phyloP scores from a whole-genome alignment of 768 basidiomycete genomes.

The Phaffia australis region DNA sequence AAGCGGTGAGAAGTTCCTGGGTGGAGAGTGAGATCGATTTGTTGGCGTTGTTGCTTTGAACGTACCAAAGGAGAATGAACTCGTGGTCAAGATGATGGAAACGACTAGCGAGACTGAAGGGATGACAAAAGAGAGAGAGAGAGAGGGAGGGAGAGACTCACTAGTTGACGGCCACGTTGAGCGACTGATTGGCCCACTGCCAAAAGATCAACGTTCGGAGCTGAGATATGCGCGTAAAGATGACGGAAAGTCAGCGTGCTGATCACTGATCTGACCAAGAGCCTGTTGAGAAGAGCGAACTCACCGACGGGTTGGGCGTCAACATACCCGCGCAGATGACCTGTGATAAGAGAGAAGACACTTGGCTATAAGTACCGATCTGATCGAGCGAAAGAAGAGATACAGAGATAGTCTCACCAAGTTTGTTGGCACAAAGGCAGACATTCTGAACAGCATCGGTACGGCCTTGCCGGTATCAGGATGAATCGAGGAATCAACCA shows the following conservation, averaged over 20 bases:
- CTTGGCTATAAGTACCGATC: conserved; percentile 9
- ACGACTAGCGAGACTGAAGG: background rate
- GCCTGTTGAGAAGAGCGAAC: conserved; percentile 14
- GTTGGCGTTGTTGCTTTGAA: conserved; percentile 41
- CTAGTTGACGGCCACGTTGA: conserved; percentile 38
- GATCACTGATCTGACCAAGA: conserved; percentile 30
- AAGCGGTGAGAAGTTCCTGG: conserved; percentile 38
- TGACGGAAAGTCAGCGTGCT: background rate
- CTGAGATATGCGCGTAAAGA: background rate
- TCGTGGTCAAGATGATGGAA: too few species aligned
- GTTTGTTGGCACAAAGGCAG: conserved; percentile 39
- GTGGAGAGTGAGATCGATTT: conserved; percentile 38
- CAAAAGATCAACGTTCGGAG: conserved; percentile 28
- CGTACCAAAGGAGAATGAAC: background rate
- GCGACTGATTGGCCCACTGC: conserved; percentile 40
- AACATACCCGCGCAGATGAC: conserved; percentile 39
- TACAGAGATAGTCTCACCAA: conserved; percentile 28
- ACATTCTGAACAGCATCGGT: conserved; percentile 40
- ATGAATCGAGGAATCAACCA: conserved; percentile 29
- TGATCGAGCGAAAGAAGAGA: conserved; percentile 23
- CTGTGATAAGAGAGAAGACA: conserved; percentile 5
- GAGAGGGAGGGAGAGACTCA: background rate
- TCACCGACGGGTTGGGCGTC: conserved; percentile 37
- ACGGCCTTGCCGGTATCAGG: conserved; percentile 41
- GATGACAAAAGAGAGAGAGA: background rate